These are phyloP conservation scores for Talaromyces sp. DNA, from an alignment of 2,329 filamentous ascomycete species.

Conservation along the genomic window DNA sequence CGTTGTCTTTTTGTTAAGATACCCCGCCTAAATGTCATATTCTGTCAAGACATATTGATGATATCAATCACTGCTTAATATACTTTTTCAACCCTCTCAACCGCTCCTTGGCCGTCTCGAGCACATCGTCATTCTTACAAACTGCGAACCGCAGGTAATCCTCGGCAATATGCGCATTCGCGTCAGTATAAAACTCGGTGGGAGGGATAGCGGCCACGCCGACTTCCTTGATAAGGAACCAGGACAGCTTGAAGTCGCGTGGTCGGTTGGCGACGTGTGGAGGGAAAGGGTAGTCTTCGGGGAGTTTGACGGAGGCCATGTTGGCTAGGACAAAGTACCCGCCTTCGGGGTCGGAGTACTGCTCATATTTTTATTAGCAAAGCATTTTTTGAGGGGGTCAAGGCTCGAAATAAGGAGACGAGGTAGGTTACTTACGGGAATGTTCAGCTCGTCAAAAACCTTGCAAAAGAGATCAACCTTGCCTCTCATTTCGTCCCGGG, in stretches of 20 bases:
- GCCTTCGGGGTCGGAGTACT: conserved; percentile 87
- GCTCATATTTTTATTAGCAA: conserved; percentile 2
- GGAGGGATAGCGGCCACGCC: conserved; percentile 94
- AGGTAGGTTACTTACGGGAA: conserved; percentile 47
- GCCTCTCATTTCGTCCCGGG: conserved; percentile 77
- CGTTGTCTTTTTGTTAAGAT: background rate
- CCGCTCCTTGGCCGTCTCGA: conserved; percentile 72
- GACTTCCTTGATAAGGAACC: conserved; percentile 95
- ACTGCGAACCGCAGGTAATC: conserved; percentile 94
- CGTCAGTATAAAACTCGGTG: conserved; percentile 90
- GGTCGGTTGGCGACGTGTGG: conserved; percentile 79
- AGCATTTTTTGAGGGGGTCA: too few relatives aligned
- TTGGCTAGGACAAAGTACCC: conserved; percentile 98
- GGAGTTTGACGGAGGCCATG: conserved; percentile 79
- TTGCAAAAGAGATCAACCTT: conserved; percentile 86
- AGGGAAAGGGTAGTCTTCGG: conserved; percentile 80
- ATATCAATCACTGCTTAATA: conserved; percentile 39
- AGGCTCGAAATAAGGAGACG: too few relatives aligned
- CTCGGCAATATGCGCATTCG: conserved; percentile 78
- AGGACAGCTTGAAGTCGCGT: conserved; percentile 87
- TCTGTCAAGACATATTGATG: background rate
- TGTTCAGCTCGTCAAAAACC: conserved; percentile 67
- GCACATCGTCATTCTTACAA: conserved; percentile 85
- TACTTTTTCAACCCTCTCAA: conserved; percentile 69
- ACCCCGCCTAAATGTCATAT: background rate